Percentiles rank a stretch among this genome's conserved stretches.
Evolutionary conservation across 768 basidiomycete species (phyloP).

Genomic region (Pleurotus sapidus): DNA sequence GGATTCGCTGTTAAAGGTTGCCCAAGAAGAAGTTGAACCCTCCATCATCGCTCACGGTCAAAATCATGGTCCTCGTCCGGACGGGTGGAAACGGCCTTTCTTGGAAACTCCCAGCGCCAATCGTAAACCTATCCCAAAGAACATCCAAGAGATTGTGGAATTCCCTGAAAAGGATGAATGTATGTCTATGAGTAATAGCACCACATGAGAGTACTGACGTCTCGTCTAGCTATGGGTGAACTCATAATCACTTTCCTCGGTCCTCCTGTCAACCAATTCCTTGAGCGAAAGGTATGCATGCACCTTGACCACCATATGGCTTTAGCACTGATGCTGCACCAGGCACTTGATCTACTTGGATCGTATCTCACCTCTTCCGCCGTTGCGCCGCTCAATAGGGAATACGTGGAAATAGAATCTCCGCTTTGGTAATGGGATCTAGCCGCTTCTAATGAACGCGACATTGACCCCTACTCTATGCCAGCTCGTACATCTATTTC

Average conservation of each 20-base stretch:
- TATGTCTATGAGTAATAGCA: constrained; percentile 17
- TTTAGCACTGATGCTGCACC: not conserved
- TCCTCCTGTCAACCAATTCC: constrained; percentile 65
- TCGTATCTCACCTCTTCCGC: constrained; percentile 86
- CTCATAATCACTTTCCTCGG: constrained; percentile 76
- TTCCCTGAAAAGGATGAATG: constrained; percentile 98
- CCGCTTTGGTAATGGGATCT: constrained; percentile 68
- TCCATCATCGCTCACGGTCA: constrained; percentile 74
- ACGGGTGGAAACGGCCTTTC: constrained; percentile 92
- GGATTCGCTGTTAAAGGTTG: constrained; percentile 70
- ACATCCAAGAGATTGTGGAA: constrained; percentile 67
- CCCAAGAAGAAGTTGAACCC: constrained; percentile 84
- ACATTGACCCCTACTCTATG: not conserved
- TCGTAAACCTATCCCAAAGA: constrained; percentile 47
- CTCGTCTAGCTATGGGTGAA: constrained; percentile 66
- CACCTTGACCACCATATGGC: constrained; percentile 5
- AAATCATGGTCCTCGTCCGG: constrained; percentile 64
- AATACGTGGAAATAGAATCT: constrained; percentile 87
- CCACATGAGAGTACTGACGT: not conserved
- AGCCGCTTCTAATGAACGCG: not conserved
- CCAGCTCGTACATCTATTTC: constrained; percentile 84
- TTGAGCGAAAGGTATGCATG: constrained; percentile 61
- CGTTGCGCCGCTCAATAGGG: constrained; percentile 81
- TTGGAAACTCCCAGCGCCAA: constrained; percentile 78
- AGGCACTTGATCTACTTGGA: constrained; percentile 86